These are phyloP conservation scores for Cladosporium phlei DNA, from an alignment of 2,329 filamentous ascomycete genomes.

Conservation along the genomic window DNA sequence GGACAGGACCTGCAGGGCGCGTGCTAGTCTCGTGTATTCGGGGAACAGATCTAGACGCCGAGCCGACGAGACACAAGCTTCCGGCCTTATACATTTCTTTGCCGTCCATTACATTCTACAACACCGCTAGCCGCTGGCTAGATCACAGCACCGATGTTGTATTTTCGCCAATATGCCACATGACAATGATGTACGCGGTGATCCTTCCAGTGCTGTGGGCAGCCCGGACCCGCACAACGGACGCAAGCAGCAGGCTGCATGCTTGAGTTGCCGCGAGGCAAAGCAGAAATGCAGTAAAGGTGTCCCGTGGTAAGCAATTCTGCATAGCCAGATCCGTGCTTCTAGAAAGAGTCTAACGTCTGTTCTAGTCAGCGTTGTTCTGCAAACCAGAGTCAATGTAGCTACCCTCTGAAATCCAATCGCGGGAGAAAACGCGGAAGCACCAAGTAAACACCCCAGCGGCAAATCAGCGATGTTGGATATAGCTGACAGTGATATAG, in stretches of 20 bases:
- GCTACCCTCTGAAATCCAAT: constrained; percentile 5
- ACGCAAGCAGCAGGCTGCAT: constrained; percentile 1
- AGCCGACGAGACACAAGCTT: no score
- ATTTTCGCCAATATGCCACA: not conserved
- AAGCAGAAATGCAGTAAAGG: constrained; percentile 11
- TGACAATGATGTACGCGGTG: not conserved
- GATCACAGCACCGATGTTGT: not conserved
- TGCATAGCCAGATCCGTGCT: not conserved
- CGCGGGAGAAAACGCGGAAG: constrained; percentile 9
- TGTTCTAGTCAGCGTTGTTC: not conserved
- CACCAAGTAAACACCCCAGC: not conserved
- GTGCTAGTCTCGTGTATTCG: no score
- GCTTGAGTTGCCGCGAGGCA: constrained; percentile 3
- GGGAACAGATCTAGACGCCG: constrained; percentile 1
- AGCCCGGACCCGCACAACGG: not conserved
- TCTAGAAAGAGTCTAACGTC: not conserved
- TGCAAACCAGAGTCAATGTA: not conserved
- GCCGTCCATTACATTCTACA: not conserved
- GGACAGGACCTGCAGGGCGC: not conserved
- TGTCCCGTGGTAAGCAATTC: not conserved
- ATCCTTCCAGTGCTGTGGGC: not conserved
- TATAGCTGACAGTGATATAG: not conserved
- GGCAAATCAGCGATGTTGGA: not conserved
- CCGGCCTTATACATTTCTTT: no score
- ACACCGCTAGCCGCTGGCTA: not conserved